These are phyloP conservation scores for Chalciporus piperatoides DNA, from an alignment of 1,284 basidiomycete species.

Conservation along the genomic window DNA sequence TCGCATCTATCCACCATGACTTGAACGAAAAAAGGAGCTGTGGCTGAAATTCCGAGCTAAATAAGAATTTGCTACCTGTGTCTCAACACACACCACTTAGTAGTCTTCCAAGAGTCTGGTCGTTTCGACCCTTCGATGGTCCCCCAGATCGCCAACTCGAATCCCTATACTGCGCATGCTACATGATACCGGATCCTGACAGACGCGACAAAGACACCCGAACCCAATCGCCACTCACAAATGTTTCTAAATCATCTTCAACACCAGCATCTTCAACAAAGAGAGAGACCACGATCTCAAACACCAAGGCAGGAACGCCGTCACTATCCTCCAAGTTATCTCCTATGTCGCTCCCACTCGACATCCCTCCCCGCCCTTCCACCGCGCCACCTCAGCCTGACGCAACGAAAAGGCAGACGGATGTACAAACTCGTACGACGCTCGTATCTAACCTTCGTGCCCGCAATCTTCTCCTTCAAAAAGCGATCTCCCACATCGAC, in stretches of 20 bases:
- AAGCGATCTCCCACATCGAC: constrained; percentile 32
- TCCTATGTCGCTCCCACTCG: constrained; percentile 11
- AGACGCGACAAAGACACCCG: constrained; percentile 13
- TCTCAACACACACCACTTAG: no score
- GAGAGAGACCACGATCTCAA: constrained; percentile 15
- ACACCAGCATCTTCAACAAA: constrained; percentile 1
- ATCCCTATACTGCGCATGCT: constrained; percentile 23
- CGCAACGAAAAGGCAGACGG: constrained; percentile 11
- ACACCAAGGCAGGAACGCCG: constrained; percentile 9
- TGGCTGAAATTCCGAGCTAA: no score
- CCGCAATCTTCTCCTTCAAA: constrained; percentile 33
- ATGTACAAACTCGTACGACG: constrained; percentile 21
- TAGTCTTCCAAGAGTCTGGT: background rate
- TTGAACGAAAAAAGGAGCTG: no score
- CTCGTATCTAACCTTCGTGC: constrained; percentile 32
- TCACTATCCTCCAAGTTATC: constrained; percentile 4
- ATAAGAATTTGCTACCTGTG: no score
- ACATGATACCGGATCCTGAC: constrained; percentile 28
- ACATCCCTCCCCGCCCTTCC: constrained; percentile 28
- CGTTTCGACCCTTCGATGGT: background rate
- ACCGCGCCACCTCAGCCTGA: constrained; percentile 30
- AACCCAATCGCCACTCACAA: constrained; percentile 14
- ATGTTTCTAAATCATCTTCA: constrained; percentile 22
- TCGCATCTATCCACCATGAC: no score
- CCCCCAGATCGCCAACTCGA: background rate